Evolutionary conservation across 495 filamentous ascomycete genomes (phyloP), one percentile per base, ranked within the genome.

Genomic region (Daldinia bambusicola): DNA sequence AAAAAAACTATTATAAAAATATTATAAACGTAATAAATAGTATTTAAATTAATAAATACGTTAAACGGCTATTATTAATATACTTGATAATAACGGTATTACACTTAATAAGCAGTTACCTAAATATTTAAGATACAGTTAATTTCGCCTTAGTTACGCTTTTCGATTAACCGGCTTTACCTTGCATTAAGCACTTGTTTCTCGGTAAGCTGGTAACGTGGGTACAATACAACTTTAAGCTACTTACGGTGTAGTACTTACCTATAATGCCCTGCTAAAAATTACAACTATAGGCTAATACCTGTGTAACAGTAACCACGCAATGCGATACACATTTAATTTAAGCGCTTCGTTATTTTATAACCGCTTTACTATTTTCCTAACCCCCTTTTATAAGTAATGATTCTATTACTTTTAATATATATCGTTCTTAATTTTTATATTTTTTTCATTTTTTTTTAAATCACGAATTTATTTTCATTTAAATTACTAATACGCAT

Each of bases 291-390:
- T 30, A 26, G 3, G 26, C 26, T 26, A 3, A 3, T 10, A 36
- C 34, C 2, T 36, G 7, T 0, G 18, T 30, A 52, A 14, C 2
- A 9, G 13, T 8, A 37, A 61, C 65, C 40, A 51, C 65, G 64
- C 58, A 68, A 62, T 58, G n/a, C 41, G 34, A 58, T 58, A 59
- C 32, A 58, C 32, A 69, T 58, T 59, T 40, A 41, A 69, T 69
- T 53, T 59, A 62, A 26, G 34, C 4, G 63, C 63, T 63, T 71
- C 69, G 69, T 71, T 63, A 71, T 71, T 63, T 20, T 12, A 22
- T 34, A n/a, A 4, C 50, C n/a, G 4, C 32, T 40, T 41, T 34
- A 1, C 38, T 18, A 14, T 43, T 6, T 30, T 26, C 52, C 14
- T 38, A 6, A 34, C 38, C 22, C 22, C 61, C 13, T 38, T 52